These are phyloP conservation scores for Penicillium daleae DNA, from an alignment of 495 filamentous ascomycete genomes.

Conservation along the genomic window DNA sequence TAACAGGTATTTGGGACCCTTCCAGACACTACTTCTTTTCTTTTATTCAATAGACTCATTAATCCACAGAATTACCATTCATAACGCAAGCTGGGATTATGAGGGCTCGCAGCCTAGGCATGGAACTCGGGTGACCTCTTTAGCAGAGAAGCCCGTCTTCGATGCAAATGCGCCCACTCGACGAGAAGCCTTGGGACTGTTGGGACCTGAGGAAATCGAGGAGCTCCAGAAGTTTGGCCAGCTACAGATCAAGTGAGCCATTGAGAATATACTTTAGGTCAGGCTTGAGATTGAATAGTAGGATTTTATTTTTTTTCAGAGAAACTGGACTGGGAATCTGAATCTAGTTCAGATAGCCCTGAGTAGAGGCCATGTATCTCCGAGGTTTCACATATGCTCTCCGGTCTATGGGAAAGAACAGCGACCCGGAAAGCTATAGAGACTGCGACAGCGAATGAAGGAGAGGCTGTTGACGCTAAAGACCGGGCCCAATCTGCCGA, in stretches of 20 bases:
- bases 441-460: background rate
- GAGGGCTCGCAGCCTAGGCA: constrained; percentile 64
- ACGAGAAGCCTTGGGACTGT: constrained; percentile 59
- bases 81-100: constrained; percentile 71
- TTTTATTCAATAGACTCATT: no score
- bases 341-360: background rate
- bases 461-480: background rate
- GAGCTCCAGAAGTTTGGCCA: constrained; percentile 13
- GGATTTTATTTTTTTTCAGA: background rate
- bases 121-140: constrained; percentile 64
- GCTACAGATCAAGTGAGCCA: background rate
- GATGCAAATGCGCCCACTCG: constrained; percentile 61
- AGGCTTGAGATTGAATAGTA: background rate
- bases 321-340: background rate
- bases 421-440: background rate
- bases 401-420: no score
- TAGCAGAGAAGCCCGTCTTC: constrained; percentile 70
- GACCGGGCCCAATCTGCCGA: constrained; percentile 18
- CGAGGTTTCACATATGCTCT: background rate
- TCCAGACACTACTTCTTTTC: no score
- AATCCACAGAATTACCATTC: constrained; percentile 62
- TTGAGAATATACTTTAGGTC: background rate
- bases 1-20: constrained; percentile 64
- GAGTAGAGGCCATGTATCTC: background rate
- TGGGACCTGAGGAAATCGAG: constrained; percentile 34